These are phyloP conservation scores for Pulveroboletus sp. DNA, from an alignment of 768 basidiomycete species.

Conservation along the genomic window DNA sequence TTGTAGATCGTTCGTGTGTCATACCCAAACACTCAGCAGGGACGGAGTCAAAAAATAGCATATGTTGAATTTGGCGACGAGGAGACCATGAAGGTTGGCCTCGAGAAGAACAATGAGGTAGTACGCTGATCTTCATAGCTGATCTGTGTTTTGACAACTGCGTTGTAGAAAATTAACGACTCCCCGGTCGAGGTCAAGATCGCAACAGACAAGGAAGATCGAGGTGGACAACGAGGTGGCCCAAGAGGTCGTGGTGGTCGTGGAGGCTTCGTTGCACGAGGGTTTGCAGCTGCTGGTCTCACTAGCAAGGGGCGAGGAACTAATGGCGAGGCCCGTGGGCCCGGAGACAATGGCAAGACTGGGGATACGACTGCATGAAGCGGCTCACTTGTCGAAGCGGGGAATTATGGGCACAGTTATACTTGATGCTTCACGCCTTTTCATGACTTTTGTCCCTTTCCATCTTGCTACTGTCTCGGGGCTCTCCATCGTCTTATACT, in stretches of 20 bases:
- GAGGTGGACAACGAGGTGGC: conserved; percentile 42
- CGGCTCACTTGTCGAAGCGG: conserved; percentile 12
- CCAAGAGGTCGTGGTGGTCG: conserved; percentile 49
- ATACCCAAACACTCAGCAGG: conserved; percentile 45
- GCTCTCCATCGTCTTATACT: conserved; percentile 10
- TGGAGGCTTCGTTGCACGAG: conserved; percentile 53
- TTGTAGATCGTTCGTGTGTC: conserved; percentile 63
- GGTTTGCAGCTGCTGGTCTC: conserved; percentile 67
- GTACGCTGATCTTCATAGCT: conserved; percentile 12
- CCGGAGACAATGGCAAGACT: conserved; percentile 25
- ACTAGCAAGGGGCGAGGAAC: conserved; percentile 32
- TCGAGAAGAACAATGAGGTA: conserved; percentile 73
- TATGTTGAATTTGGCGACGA: conserved; percentile 92
- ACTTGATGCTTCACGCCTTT: conserved; percentile 16
- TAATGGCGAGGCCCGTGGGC: conserved; percentile 28
- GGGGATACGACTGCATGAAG: conserved; percentile 24
- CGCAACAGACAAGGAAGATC: conserved; percentile 54
- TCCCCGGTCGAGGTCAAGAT: conserved; percentile 61
- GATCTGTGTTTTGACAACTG: conserved; percentile 6
- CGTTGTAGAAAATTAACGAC: conserved; percentile 63
- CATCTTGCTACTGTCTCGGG: conserved; percentile 3
- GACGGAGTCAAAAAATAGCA: conserved; percentile 56
- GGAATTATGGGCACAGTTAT: conserved; percentile 14
- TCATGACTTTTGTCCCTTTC: conserved; percentile 14
- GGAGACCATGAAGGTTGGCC: conserved; percentile 73